Conservation (phyloP, 225 moss, liverwort and hornwort genomes). For the Sphagnum contortum region DNA sequence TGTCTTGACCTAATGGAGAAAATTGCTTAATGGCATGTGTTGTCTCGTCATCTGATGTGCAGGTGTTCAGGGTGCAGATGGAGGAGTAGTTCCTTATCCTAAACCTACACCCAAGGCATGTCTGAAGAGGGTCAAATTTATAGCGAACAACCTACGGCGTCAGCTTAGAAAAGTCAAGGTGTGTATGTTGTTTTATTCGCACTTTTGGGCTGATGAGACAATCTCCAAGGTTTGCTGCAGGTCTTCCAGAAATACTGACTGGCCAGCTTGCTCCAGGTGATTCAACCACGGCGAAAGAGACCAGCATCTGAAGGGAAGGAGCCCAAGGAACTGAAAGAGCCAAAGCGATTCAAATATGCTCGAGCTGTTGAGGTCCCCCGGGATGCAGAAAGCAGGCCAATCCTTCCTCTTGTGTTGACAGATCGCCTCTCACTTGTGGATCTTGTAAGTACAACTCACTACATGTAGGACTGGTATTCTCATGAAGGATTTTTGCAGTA, state of each 20-base stretch:
- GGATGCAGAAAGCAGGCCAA: conserved; percentile 55
- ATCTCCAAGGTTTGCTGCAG: too few relatives aligned
- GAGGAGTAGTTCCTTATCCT: conserved; percentile 29
- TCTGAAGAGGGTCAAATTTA: conserved; percentile 72
- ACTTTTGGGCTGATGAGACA: too few relatives aligned
- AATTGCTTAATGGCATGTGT: too few relatives aligned
- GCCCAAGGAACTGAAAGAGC: conserved; percentile 46
- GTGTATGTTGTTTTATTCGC: background rate
- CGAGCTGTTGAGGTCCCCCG: conserved; percentile 52
- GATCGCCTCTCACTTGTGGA: conserved; percentile 49
- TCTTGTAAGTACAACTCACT: conserved; percentile 32
- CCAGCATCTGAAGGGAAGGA: conserved; percentile 23
- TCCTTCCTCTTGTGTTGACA: conserved; percentile 62
- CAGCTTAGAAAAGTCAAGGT: conserved; percentile 58
- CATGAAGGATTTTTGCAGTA: background rate
- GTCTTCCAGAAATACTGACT: too few relatives aligned
- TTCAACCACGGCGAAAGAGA: conserved; percentile 47
- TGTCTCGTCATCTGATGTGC: conserved; percentile 9
- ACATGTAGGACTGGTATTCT: background rate
- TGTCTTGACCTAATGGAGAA: too few relatives aligned
- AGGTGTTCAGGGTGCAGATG: conserved; percentile 31
- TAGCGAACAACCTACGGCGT: conserved; percentile 56
- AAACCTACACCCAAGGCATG: conserved; percentile 65
- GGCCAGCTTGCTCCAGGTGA: conserved; percentile 18
- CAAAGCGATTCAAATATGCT: conserved; percentile 63